Evolutionary conservation across 2,329 filamentous ascomycete species (phyloP).

Genomic region (Alternaria burnsii): DNA sequence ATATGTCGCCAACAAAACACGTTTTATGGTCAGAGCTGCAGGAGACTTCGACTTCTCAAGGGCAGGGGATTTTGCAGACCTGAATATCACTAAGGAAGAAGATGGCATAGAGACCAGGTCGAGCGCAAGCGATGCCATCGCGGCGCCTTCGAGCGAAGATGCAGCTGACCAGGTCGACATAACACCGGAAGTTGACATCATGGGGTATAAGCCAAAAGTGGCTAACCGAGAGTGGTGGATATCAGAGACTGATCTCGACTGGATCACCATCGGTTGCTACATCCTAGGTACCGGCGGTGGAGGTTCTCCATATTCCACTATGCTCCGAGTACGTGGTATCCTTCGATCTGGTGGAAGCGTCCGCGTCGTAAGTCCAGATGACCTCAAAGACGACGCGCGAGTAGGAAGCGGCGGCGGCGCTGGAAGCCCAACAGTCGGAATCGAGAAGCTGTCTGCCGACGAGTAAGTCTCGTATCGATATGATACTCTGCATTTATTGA

Average conservation of each 20-base stretch:
- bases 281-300: slow-evolving; percentile 60
- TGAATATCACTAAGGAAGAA: slow-evolving; percentile 31
- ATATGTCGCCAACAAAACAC: slow-evolving; percentile 61
- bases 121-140: slow-evolving; percentile 13
- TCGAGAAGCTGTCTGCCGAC: slow-evolving; percentile 55
- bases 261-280: slow-evolving; percentile 59
- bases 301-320: slow-evolving; percentile 57
- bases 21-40: slow-evolving; percentile 64
- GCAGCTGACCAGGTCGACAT: slow-evolving; percentile 24
- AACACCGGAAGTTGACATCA: slow-evolving; percentile 37
- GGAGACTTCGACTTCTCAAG: slow-evolving; percentile 58
- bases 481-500: neutral
- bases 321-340: slow-evolving; percentile 54
- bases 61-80: slow-evolving; percentile 38
- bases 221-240: slow-evolving; percentile 54
- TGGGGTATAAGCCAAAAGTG: slow-evolving; percentile 53
- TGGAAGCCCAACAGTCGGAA: slow-evolving; percentile 55
- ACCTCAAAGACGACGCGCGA: slow-evolving; percentile 56
- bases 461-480: slow-evolving; percentile 40
- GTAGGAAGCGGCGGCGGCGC: slow-evolving; percentile 57
- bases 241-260: slow-evolving; percentile 56
- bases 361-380: slow-evolving; percentile 53
- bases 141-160: slow-evolving; percentile 28
- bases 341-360: slow-evolving; percentile 53
- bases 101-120: slow-evolving; percentile 20